Percentiles rank a stretch among this genome's conserved stretches.
Conservation (phyloP, 768 basidiomycete genomes). For the Crepidotus variabilis region DNA sequence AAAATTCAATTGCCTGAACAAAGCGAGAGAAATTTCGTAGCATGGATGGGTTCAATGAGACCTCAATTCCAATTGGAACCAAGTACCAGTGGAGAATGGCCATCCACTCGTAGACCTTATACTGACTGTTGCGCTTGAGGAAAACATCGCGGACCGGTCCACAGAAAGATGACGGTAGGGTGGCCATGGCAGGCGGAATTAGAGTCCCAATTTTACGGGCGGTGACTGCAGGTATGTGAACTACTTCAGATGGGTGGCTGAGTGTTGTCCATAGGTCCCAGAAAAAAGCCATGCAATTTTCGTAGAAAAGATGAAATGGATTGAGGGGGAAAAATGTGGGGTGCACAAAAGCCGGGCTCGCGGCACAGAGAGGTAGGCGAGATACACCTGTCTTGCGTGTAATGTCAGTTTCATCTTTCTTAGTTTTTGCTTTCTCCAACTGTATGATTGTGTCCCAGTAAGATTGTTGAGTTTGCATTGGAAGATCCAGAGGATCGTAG, state of each 20-base stretch:
- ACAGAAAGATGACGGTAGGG: constrained; percentile 26
- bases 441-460: constrained; percentile 21
- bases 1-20: constrained; percentile 20
- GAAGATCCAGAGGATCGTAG: constrained; percentile 14
- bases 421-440: no score
- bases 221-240: constrained; percentile 17
- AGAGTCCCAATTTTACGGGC: constrained; percentile 16
- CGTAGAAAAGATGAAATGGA: constrained; percentile 31
- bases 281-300: constrained; percentile 25
- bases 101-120: constrained; percentile 32
- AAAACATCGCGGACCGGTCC: constrained; percentile 23
- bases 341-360: constrained; percentile 23
- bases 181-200: constrained; percentile 17
- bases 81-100: constrained; percentile 29
- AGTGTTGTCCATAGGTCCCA: constrained; percentile 23
- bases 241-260: constrained; percentile 9
- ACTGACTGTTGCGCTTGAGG: constrained; percentile 29
- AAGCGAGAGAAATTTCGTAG: constrained; percentile 24
- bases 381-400: constrained; percentile 19
- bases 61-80: constrained; percentile 26
- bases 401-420: no score
- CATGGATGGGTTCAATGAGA: constrained; percentile 17
- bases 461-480: constrained; percentile 15
- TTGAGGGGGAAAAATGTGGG: constrained; percentile 28
- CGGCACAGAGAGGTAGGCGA: constrained; percentile 22